Evolutionary conservation across 352 stramenopile genomes (phyloP).

Genomic region (Pythium phragmiticola): DNA sequence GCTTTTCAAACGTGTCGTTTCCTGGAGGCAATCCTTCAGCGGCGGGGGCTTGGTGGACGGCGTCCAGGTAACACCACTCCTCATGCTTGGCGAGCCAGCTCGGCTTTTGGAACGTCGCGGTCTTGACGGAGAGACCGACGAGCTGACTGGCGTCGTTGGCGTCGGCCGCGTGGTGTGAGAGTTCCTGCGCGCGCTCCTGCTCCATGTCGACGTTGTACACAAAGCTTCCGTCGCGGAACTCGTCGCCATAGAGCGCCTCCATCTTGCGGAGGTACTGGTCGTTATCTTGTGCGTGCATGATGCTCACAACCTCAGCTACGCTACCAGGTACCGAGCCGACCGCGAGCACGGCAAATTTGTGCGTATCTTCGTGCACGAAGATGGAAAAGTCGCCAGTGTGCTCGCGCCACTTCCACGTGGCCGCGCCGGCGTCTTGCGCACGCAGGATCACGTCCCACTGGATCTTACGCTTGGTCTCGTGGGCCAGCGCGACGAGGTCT

Average conservation of each 20-base stretch:
- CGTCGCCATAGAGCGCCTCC: slow-evolving; percentile 22
- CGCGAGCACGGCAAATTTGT: slow-evolving; percentile 24
- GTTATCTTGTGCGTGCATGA: slow-evolving; percentile 17
- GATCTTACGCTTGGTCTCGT: slow-evolving; percentile 21
- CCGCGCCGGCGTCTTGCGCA: neutral
- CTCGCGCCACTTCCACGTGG: slow-evolving; percentile 25
- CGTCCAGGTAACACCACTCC: slow-evolving; percentile 31
- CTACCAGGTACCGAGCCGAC: slow-evolving; percentile 16
- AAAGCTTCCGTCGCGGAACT: slow-evolving; percentile 21
- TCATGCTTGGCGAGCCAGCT: slow-evolving; percentile 25
- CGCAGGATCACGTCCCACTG: slow-evolving; percentile 24
- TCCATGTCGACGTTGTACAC: slow-evolving; percentile 24
- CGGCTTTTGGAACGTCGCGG: slow-evolving; percentile 25
- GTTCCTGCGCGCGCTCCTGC: slow-evolving; percentile 3
- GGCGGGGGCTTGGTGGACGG: slow-evolving; percentile 6
- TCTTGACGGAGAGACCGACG: slow-evolving; percentile 29
- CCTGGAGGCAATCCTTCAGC: neutral
- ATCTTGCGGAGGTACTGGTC: slow-evolving; percentile 25
- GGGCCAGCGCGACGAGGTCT: slow-evolving; percentile 15
- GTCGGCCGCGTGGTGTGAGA: slow-evolving; percentile 3
- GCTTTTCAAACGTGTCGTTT: slow-evolving; percentile 26
- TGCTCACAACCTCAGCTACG: slow-evolving; percentile 16
- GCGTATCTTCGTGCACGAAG: slow-evolving; percentile 13
- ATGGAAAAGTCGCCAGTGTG: slow-evolving; percentile 27
- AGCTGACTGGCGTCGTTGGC: slow-evolving; percentile 9